Evolutionary conservation across 331 rosid genomes (phyloP).

Genomic region (Pyracantha coccinea): DNA sequence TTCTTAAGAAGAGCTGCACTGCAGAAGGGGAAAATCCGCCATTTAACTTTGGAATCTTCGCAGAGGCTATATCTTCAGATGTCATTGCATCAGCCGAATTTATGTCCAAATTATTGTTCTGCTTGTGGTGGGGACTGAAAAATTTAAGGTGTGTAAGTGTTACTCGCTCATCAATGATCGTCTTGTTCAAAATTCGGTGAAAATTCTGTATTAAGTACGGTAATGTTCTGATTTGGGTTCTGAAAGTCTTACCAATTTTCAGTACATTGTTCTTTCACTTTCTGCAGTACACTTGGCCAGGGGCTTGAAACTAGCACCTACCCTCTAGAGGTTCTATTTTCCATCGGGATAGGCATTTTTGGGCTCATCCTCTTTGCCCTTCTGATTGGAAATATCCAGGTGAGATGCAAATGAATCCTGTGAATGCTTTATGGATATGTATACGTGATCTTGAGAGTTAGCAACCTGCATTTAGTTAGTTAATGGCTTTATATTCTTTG

Average conservation of each 20-base stretch:
- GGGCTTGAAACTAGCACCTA: conserved; percentile 78
- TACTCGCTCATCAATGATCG: not conserved
- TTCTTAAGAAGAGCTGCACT: conserved; percentile 40
- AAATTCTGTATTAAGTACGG: not conserved
- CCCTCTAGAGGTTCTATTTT: conserved; percentile 60
- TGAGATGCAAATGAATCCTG: not conserved
- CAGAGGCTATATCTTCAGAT: conserved; percentile 43
- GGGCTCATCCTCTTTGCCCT: conserved; percentile 81
- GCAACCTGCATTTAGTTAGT: too few species aligned
- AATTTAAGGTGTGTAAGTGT: conserved; percentile 53
- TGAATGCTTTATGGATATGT: not conserved
- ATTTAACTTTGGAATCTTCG: conserved; percentile 74
- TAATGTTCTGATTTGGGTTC: not conserved
- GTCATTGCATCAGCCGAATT: conserved; percentile 44
- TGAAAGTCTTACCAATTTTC: not conserved
- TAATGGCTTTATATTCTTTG: not conserved
- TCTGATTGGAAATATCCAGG: conserved; percentile 73
- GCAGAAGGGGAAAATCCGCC: conserved; percentile 5
- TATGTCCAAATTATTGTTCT: conserved; percentile 59
- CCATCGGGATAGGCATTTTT: conserved; percentile 55
- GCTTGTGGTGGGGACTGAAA: conserved; percentile 97
- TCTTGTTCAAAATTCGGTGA: not conserved
- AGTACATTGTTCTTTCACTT: conserved; percentile 12
- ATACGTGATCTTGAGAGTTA: not conserved
- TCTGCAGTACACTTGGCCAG: conserved; percentile 78